Evolutionary conservation across 2,329 filamentous ascomycete species (phyloP), one percentile per base, ranked within the genome.

Genomic region (Apiospora pterosperma): DNA sequence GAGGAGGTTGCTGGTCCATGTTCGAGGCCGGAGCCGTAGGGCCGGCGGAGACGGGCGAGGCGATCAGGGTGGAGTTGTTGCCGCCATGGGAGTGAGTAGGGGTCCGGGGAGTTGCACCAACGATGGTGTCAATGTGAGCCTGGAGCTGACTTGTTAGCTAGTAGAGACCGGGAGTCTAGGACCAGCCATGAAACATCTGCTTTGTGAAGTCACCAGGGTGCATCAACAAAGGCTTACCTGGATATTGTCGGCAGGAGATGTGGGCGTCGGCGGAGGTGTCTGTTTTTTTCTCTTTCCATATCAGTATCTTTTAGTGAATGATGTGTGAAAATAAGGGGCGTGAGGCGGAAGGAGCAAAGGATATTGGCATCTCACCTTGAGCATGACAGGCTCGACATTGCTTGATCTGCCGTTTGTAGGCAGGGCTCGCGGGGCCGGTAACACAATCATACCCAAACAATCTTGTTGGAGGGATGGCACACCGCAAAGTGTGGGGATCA

Each of bases 401-500:
- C 75, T 78, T 2, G 74, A 74, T 58, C 76, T 73, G 4, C 79
- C 80, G 41, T 77, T 75, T 10, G 76, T 74, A 25, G 78, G 77
- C 36, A 76, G 59, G 7, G 73, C 78, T 38, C 73, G 71, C 19
- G 83, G 78, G 10, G 76, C 68, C 0, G 82, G 81, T 23, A 87
- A 71, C 6, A 85, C 76, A 5, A 84, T 73, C 80, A 87, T 81
- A 14, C 81, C 81, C 7, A 69, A 68, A 25, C 73, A 73, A 39
- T 72, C 74, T 11, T 70, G 64, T 71, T 85, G 79, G 1, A 76
- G 63, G 1, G 77, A 69, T 1, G 82, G 80, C 5, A 88, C 75
- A 55, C 81, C 74, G 41, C 71, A 78, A 19, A 82, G 81, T 62
- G 71, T 76, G 80, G 36, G 82, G 12, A 88, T 74, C 75, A 80